Evolutionary conservation across 164 flowering plant genomes (phyloP).

Genomic region (Nymphaea thermarum): DNA sequence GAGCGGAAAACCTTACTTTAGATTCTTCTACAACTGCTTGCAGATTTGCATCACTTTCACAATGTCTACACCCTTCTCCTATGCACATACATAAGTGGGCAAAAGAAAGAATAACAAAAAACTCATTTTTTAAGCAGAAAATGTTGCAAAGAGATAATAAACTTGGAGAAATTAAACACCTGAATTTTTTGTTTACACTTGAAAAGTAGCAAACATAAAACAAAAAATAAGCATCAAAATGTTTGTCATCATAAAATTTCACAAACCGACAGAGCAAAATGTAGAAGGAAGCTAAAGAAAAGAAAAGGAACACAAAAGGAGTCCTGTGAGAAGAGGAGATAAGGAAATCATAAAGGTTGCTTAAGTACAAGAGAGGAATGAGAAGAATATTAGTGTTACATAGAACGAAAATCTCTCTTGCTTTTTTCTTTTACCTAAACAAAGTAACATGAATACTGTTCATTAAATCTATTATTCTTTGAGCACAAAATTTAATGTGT

Average conservation of each 20-base stretch:
- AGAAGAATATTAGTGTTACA: constrained; percentile 21
- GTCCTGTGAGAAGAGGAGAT: constrained; percentile 5
- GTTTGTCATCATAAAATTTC: not conserved
- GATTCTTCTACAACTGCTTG: too few relatives aligned
- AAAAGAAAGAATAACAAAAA: not conserved
- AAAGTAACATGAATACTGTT: too few relatives aligned
- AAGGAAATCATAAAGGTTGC: constrained; percentile 29
- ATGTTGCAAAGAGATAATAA: not conserved
- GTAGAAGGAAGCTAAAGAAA: not conserved
- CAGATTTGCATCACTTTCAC: too few relatives aligned
- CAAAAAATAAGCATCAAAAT: not conserved
- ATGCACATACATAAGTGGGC: not conserved
- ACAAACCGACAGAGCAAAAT: not conserved
- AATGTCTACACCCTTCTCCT: constrained; percentile 1
- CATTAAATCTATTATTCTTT: too few relatives aligned
- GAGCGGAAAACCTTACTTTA: too few relatives aligned
- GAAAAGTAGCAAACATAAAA: not conserved
- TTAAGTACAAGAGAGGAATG: constrained; percentile 27
- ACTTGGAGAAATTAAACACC: not conserved
- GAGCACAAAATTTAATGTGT: too few relatives aligned
- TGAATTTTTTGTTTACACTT: not conserved
- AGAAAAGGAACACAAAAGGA: not conserved
- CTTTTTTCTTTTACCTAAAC: constrained; percentile 19
- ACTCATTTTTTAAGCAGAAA: not conserved
- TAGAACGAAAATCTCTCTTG: constrained; percentile 18